Base-by-base conservation (phyloP, 1,139 yeast species). In the Lodderomyces elongisporus region DNA sequence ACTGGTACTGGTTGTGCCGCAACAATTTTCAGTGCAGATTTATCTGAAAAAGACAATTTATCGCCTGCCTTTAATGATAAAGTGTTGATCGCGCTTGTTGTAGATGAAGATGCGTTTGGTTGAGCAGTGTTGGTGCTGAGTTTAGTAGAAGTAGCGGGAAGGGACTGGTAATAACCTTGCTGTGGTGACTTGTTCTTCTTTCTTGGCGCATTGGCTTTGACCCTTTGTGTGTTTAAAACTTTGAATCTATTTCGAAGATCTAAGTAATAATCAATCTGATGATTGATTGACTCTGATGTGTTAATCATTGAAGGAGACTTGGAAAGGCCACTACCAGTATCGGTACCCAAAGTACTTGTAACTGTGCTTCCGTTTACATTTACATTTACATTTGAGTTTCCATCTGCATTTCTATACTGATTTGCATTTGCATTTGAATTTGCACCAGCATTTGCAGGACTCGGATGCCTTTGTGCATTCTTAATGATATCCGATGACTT, bases 401-500 rank as follows among this genome's bases (percentile, higher is more conserved):
- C n/a, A n/a, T n/a, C n/a, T n/a, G n/a, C n/a, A n/a, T n/a, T n/a
- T n/a, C n/a, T n/a, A n/a, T n/a, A n/a, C n/a, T n/a, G n/a, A n/a
- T n/a, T n/a, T n/a, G n/a, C n/a, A n/a, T n/a, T 27, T n/a, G n/a
- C n/a, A n/a, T n/a, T n/a, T 7, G 22, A 18, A 18, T 9, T 14
- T 14, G 17, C 24, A n/a, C n/a, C n/a, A n/a, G n/a, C n/a, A n/a
- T n/a, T n/a, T n/a, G n/a, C n/a, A n/a, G n/a, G n/a, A n/a, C n/a
- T n/a, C n/a, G n/a, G n/a, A 30, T 43, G 22, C 23, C 54, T 56
- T 40, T 66, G 66, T 13, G 58, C 74, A 41, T 67, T 54, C 39
- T 64, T 66, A 32, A 68, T 60, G 12, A 68, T 54, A 40, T 54
- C 63, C 14, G 68, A 56, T 13, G 65, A 62, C 37, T 61, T 66